Base-by-base conservation (phyloP, 1,284 basidiomycete genomes). In the Hymenochaete sp. region DNA sequence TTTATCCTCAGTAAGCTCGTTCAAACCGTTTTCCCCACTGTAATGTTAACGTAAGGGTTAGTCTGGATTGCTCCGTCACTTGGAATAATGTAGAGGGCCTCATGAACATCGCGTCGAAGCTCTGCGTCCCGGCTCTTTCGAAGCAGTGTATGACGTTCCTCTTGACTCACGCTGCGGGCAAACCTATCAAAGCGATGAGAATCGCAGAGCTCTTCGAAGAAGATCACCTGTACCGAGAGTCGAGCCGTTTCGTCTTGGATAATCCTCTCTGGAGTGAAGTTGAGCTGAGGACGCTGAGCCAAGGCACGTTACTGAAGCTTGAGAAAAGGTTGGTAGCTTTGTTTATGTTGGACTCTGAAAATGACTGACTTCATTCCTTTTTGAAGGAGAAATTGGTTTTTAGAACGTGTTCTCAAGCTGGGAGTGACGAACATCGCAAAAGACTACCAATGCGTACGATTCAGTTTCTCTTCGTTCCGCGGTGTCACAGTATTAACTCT, bases 11-110 rank as follows among this genome's bases (percentile, higher is more conserved):
- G 84, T 86, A 61, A 54, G 79, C 64, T n/a, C 14, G 37, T 22
- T 22, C 14, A 4, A 38, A 27, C 44, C 32, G 10, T 18, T 36
- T 42, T 13, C 16, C 27, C 7, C 4, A 10, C 10, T 26, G 7
- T 11, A 22, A 21, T n/a, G 18, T 22, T 47, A 36, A 21, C 39
- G 36, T 36, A 26, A 21, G 13, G 13, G 24, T 31, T 54, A 89
- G 85, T 54, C 72, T 92, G 44, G 82, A 90, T 55, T 93, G 90
- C 64, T 88, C 86, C 7, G 90, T 93, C 45, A 84, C 86, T 1
- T 95, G 91, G 91, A 88, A 89, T 54, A 93, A 93, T 59, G 91
- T 90, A 24, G 89, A 88, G 56, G 80, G 82, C 31, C 71, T 91
- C 25, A 85, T 90, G 79, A 87, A 88, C 58, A 86, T 91, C 32